Conservation (phyloP, 1,284 basidiomycete genomes). For the Gomphus sp. region DNA sequence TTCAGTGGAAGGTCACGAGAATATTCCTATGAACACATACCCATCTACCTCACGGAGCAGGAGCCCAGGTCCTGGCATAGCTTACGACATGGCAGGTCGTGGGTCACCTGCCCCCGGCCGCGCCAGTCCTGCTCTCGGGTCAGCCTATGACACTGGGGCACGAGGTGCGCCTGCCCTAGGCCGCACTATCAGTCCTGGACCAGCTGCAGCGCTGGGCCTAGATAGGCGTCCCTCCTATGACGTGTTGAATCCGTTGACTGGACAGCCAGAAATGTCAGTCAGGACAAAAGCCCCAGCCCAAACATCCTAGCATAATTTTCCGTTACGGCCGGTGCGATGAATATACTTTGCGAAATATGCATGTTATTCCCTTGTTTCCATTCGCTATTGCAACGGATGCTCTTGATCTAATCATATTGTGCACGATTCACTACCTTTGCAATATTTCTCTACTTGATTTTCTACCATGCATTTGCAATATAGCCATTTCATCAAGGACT, state of each 20-base stretch:
- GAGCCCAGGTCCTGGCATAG: conserved; percentile 23
- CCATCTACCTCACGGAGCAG: conserved; percentile 29
- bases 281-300: not conserved
- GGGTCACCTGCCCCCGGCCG: conserved; percentile 10
- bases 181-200: not conserved
- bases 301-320: not conserved
- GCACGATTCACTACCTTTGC: not conserved
- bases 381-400: not conserved
- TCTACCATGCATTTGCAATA: not conserved
- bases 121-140: conserved; percentile 10
- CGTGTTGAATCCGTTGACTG: conserved; percentile 23
- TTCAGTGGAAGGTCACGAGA: conserved; percentile 16
- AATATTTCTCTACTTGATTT: not conserved
- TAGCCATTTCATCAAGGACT: not conserved
- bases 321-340: not conserved
- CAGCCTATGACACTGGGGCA: conserved; percentile 2
- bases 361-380: conserved; percentile 1
- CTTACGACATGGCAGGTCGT: conserved; percentile 19
- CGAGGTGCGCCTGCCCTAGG: not conserved
- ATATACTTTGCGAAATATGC: not conserved
- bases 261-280: not conserved
- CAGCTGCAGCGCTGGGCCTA: not conserved
- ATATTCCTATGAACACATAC: conserved; percentile 71
- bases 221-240: conserved; percentile 34
- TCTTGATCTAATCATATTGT: not conserved